These are phyloP conservation scores for Zygosaccharomyces gambellarensis DNA, from an alignment of 805 yeast species.

Conservation along the genomic window DNA sequence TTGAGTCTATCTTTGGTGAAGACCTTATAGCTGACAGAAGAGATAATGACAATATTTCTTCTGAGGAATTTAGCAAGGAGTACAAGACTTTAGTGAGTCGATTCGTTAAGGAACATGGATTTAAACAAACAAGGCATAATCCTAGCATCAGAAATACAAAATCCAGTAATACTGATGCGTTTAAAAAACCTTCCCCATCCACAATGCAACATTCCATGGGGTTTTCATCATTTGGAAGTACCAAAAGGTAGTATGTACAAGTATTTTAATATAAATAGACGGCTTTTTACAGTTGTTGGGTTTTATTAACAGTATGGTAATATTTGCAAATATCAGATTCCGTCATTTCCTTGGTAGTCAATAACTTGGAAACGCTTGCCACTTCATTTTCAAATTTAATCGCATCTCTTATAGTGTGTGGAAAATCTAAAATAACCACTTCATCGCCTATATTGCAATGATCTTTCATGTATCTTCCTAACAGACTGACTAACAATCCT, in stretches of 20 bases:
- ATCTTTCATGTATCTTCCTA: slow-evolving; percentile 31
- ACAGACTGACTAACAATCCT: slow-evolving; percentile 35
- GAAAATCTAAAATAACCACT: slow-evolving; percentile 54
- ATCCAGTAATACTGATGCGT: background rate
- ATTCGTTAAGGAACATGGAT: slow-evolving; percentile 33
- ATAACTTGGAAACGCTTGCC: slow-evolving; percentile 42
- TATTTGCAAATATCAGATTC: slow-evolving; percentile 53
- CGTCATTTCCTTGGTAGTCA: slow-evolving; percentile 17
- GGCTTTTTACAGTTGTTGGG: slow-evolving; percentile 17
- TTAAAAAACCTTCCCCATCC: slow-evolving; percentile 7
- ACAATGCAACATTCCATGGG: slow-evolving; percentile 46
- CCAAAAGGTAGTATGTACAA: slow-evolving; percentile 36
- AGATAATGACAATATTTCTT: slow-evolving; percentile 41
- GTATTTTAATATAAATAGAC: background rate
- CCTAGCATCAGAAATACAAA: slow-evolving; percentile 23
- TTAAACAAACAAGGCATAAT: slow-evolving; percentile 39
- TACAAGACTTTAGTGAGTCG: slow-evolving; percentile 36
- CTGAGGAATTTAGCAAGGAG: slow-evolving; percentile 44
- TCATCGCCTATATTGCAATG: slow-evolving; percentile 37
- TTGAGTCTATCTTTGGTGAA: slow-evolving; percentile 34
- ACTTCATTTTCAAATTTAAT: slow-evolving; percentile 70
- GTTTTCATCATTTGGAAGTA: slow-evolving; percentile 48
- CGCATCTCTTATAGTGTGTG: slow-evolving; percentile 59
- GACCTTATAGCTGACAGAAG: slow-evolving; percentile 29
- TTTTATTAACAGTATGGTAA: slow-evolving; percentile 62